Evolutionary conservation across 495 filamentous ascomycete genomes (phyloP).

Genomic region (Podospora didyma): DNA sequence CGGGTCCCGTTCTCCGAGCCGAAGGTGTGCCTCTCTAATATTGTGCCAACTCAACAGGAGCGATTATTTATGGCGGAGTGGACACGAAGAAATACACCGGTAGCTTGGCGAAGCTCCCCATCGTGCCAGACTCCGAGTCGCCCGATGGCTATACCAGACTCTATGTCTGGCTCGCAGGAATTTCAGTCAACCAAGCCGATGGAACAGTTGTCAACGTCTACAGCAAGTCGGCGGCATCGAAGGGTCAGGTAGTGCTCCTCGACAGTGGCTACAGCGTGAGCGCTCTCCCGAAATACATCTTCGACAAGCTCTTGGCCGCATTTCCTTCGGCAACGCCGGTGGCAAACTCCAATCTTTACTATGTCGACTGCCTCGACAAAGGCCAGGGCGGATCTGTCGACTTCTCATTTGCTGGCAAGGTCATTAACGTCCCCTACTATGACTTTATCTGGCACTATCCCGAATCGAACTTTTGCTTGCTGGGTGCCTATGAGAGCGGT

Average conservation of each 20-base stretch:
- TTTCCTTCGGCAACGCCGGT: conserved; percentile 42
- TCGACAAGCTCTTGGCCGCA: conserved; percentile 18
- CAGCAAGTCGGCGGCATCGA: conserved; percentile 1
- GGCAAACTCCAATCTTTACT: conserved; percentile 50
- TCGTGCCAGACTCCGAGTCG: conserved; percentile 21
- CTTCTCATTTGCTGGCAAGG: conserved; percentile 51
- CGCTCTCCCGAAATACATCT: conserved; percentile 17
- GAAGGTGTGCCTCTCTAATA: conserved; percentile 31
- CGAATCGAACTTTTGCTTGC: conserved; percentile 19
- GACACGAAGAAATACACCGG: conserved; percentile 81
- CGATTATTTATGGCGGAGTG: conserved; percentile 78
- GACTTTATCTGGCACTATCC: conserved; percentile 61
- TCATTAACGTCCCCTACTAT: conserved; percentile 50
- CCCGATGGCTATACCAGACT: conserved; percentile 17
- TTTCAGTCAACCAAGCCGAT: conserved; percentile 16
- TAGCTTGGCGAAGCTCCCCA: conserved; percentile 47
- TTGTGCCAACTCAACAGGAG: conserved; percentile 17
- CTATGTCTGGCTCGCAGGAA: conserved; percentile 15
- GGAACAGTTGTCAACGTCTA: conserved; percentile 13
- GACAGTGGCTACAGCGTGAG: conserved; percentile 24
- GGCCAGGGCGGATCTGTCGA: conserved; percentile 52
- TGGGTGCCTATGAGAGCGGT: conserved; percentile 49
- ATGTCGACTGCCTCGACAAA: conserved; percentile 57
- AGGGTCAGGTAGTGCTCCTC: conserved; percentile 15
- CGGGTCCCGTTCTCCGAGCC: conserved; percentile 22